These are phyloP conservation scores for Hydnomerulius pinastri DNA, from an alignment of 768 basidiomycete genomes.

Conservation along the genomic window DNA sequence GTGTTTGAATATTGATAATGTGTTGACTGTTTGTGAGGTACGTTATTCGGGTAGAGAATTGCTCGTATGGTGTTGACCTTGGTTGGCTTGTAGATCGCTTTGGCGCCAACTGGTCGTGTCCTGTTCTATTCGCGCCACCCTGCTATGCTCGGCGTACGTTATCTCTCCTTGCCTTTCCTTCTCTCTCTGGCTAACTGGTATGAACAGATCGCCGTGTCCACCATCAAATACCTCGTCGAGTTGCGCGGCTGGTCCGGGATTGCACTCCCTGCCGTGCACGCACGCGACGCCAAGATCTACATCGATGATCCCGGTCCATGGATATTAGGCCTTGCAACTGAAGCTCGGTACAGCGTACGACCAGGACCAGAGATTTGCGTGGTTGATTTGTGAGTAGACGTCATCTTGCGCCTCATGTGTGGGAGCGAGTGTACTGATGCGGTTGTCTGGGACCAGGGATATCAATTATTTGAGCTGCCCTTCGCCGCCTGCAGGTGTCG, in stretches of 20 bases:
- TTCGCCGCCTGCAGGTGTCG: conserved; percentile 71
- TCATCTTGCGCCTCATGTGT: too few species aligned
- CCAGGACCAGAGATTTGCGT: conserved; percentile 82
- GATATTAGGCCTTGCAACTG: conserved; percentile 89
- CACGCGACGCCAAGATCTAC: conserved; percentile 89
- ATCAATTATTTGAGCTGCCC: conserved; percentile 86
- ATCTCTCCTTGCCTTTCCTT: not conserved
- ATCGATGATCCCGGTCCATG: conserved; percentile 97
- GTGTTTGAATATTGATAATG: conserved; percentile 89
- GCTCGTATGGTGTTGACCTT: not conserved
- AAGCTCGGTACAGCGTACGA: conserved; percentile 77
- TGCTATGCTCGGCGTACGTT: conserved; percentile 81
- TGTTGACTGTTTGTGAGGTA: conserved; percentile 91
- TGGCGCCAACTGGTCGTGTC: conserved; percentile 84
- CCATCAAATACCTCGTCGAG: conserved; percentile 90
- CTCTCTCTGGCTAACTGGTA: conserved; percentile 5
- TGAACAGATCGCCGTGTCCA: conserved; percentile 78
- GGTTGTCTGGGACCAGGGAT: conserved; percentile 47
- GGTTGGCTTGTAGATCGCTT: conserved; percentile 58
- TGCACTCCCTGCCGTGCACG: conserved; percentile 78
- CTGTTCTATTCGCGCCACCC: conserved; percentile 89
- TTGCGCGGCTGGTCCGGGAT: conserved; percentile 92
- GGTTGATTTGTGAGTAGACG: conserved; percentile 70
- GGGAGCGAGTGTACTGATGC: too few species aligned
- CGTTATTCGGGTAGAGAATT: not conserved